Evolutionary conservation across 306 rosid genomes (phyloP), one percentile per base, ranked within the genome.

Genomic region (Trifolium dubium): DNA sequence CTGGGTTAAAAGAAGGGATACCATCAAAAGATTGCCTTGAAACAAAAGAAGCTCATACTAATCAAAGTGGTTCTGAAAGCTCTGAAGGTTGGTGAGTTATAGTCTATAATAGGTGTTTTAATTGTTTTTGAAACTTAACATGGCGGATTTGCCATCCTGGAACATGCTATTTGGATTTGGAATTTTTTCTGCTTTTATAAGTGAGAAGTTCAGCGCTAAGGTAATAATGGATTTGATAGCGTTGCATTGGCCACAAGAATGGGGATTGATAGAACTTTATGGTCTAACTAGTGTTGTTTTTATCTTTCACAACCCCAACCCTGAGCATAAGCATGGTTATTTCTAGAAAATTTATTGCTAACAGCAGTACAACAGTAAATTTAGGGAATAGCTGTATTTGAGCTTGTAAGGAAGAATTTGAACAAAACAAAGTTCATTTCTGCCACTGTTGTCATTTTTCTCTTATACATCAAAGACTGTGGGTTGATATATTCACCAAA

Each of bases 51-150:
- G 72, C 77, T 50, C 62, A 49, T 64, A 83, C 64, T 67, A 15
- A 63, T 74, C 67, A 68, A 61, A 76, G 84, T 55, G 75, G 74
- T 30, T 74, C 82, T 23, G 54, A 66, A 43, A 70, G 73, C n/a
- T 69, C 44, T 55, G 80, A 78, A 88, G 98, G 98, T 90, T 51
- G 76, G 74, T 67, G 28, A 69, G 77, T 56, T 70, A 10, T 67
- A 43, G 39, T 80, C 34, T 67, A 32, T 10, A 37, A n/a, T 51
- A 19, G 66, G 35, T 1, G 8, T 56, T 63, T 65, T 77, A 44
- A 51, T 10, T 60, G 53, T 31, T 71, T 76, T 14, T 53, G 37
- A 64, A 59, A 23, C 47, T 64, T 77, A 6, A 77, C 51, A 18
- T 34, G 81, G 46, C 50, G 6, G 18, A 62, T 65, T 74, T 76